Percentiles rank a stretch among this genome's conserved stretches.
Conservation (phyloP, 2,329 filamentous ascomycete genomes). For the Tolypocladium cylindrosporum region DNA sequence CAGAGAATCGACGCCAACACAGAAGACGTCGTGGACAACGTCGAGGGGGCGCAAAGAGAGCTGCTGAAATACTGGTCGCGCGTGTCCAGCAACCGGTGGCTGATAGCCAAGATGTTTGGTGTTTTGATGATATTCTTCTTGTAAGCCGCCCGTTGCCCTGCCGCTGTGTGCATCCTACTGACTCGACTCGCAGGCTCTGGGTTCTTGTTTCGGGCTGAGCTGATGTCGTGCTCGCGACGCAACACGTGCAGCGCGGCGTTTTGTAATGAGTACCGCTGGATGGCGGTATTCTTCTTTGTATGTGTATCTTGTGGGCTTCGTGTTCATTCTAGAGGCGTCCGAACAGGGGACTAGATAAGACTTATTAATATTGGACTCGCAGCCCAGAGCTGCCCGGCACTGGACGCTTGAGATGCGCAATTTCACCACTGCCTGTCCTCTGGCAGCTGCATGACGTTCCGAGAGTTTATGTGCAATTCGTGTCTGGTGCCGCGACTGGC, state of each 20-base stretch:
- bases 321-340: conserved; percentile 3
- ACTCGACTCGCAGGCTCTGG: conserved; percentile 22
- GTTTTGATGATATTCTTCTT: conserved; percentile 92
- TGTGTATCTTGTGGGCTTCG: not conserved
- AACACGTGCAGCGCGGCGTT: not conserved
- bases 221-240: not conserved
- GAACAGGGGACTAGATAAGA: conserved; percentile 4
- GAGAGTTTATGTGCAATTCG: not conserved
- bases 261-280: not conserved
- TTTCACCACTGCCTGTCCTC: not conserved
- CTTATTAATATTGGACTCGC: conserved; percentile 1
- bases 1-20: conserved; percentile 96
- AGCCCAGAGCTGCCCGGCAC: not conserved
- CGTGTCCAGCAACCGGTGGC: conserved; percentile 90
- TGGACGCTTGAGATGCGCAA: not conserved
- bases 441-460: not conserved
- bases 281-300: not conserved
- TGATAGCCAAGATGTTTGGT: conserved; percentile 71
- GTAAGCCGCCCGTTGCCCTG: conserved; percentile 24
- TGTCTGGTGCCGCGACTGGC: not conserved
- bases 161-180: conserved; percentile 1
- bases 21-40: conserved; percentile 95
- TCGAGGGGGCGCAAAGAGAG: conserved; percentile 91
- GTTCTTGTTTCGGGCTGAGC: conserved; percentile 27
- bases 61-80: conserved; percentile 94